Evolutionary conservation across 148 eudicot genomes (phyloP), one percentile per base, ranked within the genome.

Genomic region (Pouteria glomerata): DNA sequence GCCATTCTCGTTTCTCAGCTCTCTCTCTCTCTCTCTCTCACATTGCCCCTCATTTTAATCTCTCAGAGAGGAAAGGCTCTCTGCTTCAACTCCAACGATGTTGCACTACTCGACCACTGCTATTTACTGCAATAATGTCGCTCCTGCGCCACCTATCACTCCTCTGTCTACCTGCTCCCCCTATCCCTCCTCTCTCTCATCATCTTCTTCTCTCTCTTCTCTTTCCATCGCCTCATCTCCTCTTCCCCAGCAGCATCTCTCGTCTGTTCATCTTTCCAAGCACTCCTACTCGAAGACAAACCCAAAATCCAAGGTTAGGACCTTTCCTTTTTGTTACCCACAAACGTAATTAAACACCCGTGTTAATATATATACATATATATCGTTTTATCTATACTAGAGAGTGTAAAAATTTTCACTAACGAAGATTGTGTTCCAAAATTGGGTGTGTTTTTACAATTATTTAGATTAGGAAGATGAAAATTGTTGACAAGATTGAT

Each of bases 251-350:
- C 82, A 30, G 3, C 73, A 37, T 58, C 74, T 72, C 44, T 16
- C 67, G 31, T 71, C 71, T 14, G 41, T 62, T 14, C 72, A 24
- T 33, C 6, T 61, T 8, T 26, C 72, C 53, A 79, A 63, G 3
- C 24, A 55, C 29, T 41, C 41, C 57, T 45, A 42, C 68, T 30
- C 71, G 33, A 74, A 74, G 71, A 73, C 35, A 69, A 74, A 48
- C 70, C 21, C 71, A 45, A 65, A 57, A 57, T 37, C 51, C 53
- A 86, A 84, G 87, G 90, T 89, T 37, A 55, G 62, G 23, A 39
- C 0, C 33, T 62, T 19, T 4, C 30, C n/a, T 52, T n/a, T 21
- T 19, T 23, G 30, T 44, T 16, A 26, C 33, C 10, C 15, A 11
- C 16, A 53, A 7, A 29, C 1, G 3, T n/a, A 8, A 8, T 16